Percentiles rank a stretch among this genome's conserved stretches.
phyloP scores from a whole-genome alignment of 1,284 basidiomycete species.

The Pterulicium gracile region DNA sequence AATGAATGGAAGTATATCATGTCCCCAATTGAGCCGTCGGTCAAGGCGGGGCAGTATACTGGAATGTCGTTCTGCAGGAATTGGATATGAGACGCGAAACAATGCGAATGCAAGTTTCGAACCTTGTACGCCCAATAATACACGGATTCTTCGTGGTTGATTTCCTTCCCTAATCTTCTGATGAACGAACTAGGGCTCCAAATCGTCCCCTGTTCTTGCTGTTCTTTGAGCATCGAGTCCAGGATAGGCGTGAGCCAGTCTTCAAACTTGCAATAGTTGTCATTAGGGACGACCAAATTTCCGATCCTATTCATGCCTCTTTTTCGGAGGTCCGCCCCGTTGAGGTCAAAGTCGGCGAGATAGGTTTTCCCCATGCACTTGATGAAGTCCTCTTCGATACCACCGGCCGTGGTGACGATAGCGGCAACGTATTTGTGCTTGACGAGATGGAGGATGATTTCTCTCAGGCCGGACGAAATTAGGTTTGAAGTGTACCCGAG shows the following conservation, averaged over 20 bases:
- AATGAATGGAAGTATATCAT: conserved; percentile 99
- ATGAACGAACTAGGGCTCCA: conserved; percentile 98
- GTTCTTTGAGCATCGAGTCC: conserved; percentile 86
- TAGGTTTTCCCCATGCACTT: conserved; percentile 97
- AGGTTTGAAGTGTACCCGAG: conserved; percentile 98
- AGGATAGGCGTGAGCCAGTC: conserved; percentile 97
- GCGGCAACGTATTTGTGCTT: conserved; percentile 88
- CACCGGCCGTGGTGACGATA: conserved; percentile 95
- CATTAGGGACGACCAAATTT: conserved; percentile 96
- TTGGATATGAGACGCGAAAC: conserved; percentile 12
- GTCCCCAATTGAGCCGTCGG: conserved; percentile 96
- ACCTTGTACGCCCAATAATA: conserved; percentile 99
- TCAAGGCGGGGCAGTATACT: conserved; percentile 96
- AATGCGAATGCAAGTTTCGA: conserved; percentile 25
- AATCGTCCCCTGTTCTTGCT: conserved; percentile 57
- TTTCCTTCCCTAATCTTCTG: conserved; percentile 86
- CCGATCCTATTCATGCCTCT: conserved; percentile 95
- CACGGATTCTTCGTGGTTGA: conserved; percentile 92
- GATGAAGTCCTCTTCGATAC: conserved; percentile 98
- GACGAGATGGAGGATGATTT: conserved; percentile 88
- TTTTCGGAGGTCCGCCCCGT: conserved; percentile 80
- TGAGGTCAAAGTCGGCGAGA: conserved; percentile 87
- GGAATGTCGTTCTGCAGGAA: conserved; percentile 84
- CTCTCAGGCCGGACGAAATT: conserved; percentile 94
- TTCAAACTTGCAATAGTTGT: conserved; percentile 99